phyloP scores from a whole-genome alignment of 1,139 yeast species.

The Kluyveromyces marxianus region DNA sequence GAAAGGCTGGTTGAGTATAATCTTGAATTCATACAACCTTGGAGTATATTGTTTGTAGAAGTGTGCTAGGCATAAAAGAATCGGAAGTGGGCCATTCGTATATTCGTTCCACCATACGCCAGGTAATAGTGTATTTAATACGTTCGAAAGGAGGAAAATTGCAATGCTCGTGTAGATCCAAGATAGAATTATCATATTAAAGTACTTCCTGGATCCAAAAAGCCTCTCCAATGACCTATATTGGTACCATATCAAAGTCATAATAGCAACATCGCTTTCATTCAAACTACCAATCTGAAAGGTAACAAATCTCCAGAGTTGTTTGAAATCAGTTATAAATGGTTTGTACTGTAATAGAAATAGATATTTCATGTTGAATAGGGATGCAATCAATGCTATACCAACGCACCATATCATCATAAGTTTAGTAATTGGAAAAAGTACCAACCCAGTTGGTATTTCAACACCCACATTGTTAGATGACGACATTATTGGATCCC shows the following conservation, averaged over 20 bases:
- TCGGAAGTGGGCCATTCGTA: slow-evolving; percentile 25
- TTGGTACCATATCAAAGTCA: slow-evolving; percentile 27
- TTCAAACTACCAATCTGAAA: slow-evolving; percentile 26
- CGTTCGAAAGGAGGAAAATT: slow-evolving; percentile 12
- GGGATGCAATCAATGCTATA: slow-evolving; percentile 24
- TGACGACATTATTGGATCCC: slow-evolving; percentile 1
- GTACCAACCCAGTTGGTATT: slow-evolving; percentile 23
- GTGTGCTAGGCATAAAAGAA: slow-evolving; percentile 24
- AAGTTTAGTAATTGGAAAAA: slow-evolving; percentile 25
- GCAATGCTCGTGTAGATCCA: slow-evolving; percentile 20
- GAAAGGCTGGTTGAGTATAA: slow-evolving; percentile 21
- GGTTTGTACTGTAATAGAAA: slow-evolving; percentile 26
- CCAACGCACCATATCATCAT: slow-evolving; percentile 22
- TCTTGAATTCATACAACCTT: slow-evolving; percentile 24
- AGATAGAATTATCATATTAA: slow-evolving; percentile 21
- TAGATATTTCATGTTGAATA: slow-evolving; percentile 23
- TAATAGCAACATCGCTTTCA: slow-evolving; percentile 26
- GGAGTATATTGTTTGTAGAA: slow-evolving; percentile 31
- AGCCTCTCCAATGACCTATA: slow-evolving; percentile 26
- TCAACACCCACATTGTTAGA: slow-evolving; percentile 20
- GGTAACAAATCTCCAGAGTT: slow-evolving; percentile 21
- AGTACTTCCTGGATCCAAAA: slow-evolving; percentile 27
- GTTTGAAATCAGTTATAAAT: slow-evolving; percentile 24
- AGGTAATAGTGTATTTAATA: slow-evolving; percentile 16
- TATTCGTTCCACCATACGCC: slow-evolving; percentile 22